These are phyloP conservation scores for Terana coerulea DNA, from an alignment of 768 basidiomycete genomes.

Conservation along the genomic window DNA sequence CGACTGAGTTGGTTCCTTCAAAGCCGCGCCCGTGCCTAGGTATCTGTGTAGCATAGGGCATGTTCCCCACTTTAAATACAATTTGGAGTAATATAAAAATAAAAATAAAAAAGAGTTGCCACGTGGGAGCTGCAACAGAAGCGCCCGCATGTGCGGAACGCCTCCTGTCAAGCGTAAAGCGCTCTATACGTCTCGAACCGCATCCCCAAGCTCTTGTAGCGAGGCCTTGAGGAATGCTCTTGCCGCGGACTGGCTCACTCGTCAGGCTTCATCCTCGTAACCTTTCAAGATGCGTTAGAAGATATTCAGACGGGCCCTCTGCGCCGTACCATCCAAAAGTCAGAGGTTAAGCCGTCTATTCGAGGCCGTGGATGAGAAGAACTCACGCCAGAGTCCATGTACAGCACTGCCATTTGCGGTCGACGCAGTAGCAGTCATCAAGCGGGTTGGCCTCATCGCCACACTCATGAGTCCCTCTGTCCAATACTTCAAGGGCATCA, in stretches of 20 bases:
- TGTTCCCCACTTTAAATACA: too few relatives aligned
- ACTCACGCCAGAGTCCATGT: not conserved
- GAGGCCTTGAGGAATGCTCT: not conserved
- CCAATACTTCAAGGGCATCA: not conserved
- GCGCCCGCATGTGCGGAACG: not conserved
- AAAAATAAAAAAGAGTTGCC: too few relatives aligned
- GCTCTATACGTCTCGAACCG: not conserved
- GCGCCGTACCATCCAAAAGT: conserved; percentile 9
- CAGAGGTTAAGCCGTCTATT: conserved; percentile 6
- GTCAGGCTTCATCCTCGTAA: not conserved
- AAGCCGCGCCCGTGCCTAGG: too few relatives aligned
- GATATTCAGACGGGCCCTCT: not conserved
- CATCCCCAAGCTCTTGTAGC: not conserved
- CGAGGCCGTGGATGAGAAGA: not conserved
- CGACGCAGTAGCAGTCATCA: conserved; percentile 32
- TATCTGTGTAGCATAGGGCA: too few relatives aligned
- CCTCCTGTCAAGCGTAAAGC: not conserved
- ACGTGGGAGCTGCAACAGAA: not conserved
- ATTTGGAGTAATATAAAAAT: too few relatives aligned
- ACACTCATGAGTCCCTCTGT: not conserved
- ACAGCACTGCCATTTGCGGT: conserved; percentile 11
- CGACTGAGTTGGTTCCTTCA: too few relatives aligned
- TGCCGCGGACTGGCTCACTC: conserved; percentile 2
- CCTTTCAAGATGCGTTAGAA: not conserved
- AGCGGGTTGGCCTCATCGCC: conserved; percentile 29